Conservation (phyloP, 768 basidiomycete species). For the Kondoa malvinella region DNA sequence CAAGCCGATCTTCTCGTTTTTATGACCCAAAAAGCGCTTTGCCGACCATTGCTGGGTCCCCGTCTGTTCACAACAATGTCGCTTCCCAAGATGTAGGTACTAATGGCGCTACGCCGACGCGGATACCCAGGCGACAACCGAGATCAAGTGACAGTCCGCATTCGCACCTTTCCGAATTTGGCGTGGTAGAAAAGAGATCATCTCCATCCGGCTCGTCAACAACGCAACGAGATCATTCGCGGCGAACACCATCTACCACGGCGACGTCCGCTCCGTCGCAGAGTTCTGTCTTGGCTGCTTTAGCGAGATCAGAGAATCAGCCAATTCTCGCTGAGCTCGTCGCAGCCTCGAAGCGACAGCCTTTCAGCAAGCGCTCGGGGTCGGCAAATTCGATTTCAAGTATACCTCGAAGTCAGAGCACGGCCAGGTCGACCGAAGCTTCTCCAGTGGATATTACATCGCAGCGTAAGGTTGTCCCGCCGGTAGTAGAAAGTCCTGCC, state of each 20-base stretch:
- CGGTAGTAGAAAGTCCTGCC: background rate
- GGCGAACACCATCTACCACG: background rate
- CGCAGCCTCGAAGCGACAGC: background rate
- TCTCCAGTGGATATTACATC: too few species aligned
- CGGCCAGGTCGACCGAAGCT: background rate
- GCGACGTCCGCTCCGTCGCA: background rate
- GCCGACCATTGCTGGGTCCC: slow-evolving; percentile 85
- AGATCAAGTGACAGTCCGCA: background rate
- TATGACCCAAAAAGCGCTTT: slow-evolving; percentile 40
- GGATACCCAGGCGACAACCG: slow-evolving; percentile 27
- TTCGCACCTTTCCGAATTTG: slow-evolving; percentile 45
- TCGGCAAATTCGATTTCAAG: background rate
- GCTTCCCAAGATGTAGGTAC: background rate
- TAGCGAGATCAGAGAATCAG: background rate
- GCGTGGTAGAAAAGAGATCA: slow-evolving; percentile 47
- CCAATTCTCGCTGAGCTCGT: background rate
- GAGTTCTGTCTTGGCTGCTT: background rate
- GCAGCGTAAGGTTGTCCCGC: too few species aligned
- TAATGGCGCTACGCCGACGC: slow-evolving; percentile 12
- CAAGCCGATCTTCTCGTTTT: slow-evolving; percentile 25
- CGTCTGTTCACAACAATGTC: slow-evolving; percentile 30
- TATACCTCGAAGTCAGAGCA: slow-evolving; percentile 6
- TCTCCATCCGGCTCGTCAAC: background rate
- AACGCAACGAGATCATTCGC: background rate
- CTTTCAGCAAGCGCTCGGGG: background rate